Percentiles rank a stretch among this genome's conserved stretches.
Evolutionary conservation across 2,329 filamentous ascomycete genomes (phyloP).

Genomic region (Drechslerella dactyloides): DNA sequence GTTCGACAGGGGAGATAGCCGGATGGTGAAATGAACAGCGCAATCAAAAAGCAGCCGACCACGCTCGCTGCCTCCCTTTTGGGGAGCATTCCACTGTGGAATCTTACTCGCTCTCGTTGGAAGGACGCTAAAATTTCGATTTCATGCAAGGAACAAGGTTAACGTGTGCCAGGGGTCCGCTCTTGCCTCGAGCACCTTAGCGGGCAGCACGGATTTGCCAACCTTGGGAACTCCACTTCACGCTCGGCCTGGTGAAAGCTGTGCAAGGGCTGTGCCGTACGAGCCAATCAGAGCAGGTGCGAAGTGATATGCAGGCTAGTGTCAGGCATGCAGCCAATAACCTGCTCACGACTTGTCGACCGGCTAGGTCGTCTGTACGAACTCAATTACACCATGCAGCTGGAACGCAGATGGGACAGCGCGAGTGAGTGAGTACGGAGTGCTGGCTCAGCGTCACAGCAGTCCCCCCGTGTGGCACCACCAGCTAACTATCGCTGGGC

Average conservation of each 20-base stretch:
- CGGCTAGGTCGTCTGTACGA: too few relatives aligned
- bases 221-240: conserved; percentile 49
- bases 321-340: neutral
- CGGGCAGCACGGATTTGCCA: conserved; percentile 41
- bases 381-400: too few relatives aligned
- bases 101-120: conserved; percentile 44
- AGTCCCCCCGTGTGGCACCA: too few relatives aligned
- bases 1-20: conserved; percentile 41
- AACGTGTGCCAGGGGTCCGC: conserved; percentile 32
- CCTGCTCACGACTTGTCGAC: neutral
- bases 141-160: conserved; percentile 51
- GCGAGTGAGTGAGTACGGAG: too few relatives aligned
- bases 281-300: conserved; percentile 40
- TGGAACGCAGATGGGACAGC: too few relatives aligned
- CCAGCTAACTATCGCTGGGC: too few relatives aligned
- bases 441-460: too few relatives aligned
- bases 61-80: conserved; percentile 38
- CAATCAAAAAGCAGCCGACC: conserved; percentile 44
- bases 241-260: conserved; percentile 6
- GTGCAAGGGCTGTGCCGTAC: conserved; percentile 17
- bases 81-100: conserved; percentile 40
- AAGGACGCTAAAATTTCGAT: conserved; percentile 49
- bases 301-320: conserved; percentile 1
- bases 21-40: conserved; percentile 47
- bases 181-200: conserved; percentile 34